Percentiles rank a stretch among this genome's conserved stretches.
These are phyloP conservation scores for Aspergillus fumigatus DNA, from an alignment of 2,329 filamentous ascomycete genomes.

Conservation along the genomic window DNA sequence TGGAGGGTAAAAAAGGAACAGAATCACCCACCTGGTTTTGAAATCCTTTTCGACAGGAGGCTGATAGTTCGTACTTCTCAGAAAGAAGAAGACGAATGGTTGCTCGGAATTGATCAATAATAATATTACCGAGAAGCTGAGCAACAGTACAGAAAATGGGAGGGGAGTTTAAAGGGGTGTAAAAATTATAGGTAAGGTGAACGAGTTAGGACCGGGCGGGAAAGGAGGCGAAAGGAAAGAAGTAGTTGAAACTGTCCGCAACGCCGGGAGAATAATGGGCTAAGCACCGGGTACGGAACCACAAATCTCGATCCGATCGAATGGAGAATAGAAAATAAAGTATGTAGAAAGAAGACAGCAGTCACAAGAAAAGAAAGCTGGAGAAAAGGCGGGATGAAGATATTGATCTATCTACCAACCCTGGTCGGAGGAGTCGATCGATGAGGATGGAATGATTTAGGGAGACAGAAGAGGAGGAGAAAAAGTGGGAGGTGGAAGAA, in stretches of 20 bases:
- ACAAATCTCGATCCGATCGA: neutral
- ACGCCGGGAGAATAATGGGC: neutral
- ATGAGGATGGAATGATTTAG: neutral
- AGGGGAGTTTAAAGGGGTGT: neutral
- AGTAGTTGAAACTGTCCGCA: neutral
- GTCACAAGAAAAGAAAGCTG: slow-evolving; percentile 5
- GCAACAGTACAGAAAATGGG: neutral
- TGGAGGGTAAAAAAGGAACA: neutral
- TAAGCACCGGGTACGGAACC: neutral
- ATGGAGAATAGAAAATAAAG: slow-evolving; percentile 3
- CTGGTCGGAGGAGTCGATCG: neutral
- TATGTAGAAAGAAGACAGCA: neutral
- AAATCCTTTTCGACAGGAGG: neutral
- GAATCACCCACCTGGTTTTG: neutral
- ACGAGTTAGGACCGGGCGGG: neutral
- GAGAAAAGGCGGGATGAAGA: slow-evolving; percentile 5
- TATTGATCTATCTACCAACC: neutral
- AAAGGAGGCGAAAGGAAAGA: neutral
- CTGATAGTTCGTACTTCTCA: neutral
- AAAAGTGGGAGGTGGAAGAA: neutral
- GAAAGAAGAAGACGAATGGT: neutral
- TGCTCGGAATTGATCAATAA: neutral
- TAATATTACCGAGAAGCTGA: neutral
- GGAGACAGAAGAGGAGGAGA: neutral
- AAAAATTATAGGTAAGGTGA: neutral